phyloP scores from a whole-genome alignment of 306 rosid species.

The Cucurbita ficifolia region DNA sequence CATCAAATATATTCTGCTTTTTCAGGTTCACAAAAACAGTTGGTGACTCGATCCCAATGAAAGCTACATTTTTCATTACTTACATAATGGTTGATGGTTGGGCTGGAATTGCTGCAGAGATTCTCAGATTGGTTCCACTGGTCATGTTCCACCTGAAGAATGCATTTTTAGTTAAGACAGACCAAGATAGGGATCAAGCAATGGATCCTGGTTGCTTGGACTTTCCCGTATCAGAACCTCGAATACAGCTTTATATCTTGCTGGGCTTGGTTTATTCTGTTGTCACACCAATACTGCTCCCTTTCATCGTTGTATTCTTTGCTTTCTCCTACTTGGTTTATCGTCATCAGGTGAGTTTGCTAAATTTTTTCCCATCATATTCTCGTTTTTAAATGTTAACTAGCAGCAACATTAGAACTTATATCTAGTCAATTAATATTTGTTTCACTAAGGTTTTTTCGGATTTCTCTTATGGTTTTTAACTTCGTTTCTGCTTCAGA shows the following conservation, averaged over 20 bases:
- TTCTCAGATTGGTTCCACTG: slow-evolving; percentile 53
- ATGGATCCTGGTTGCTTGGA: slow-evolving; percentile 71
- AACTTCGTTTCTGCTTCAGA: not conserved
- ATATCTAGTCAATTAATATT: not conserved
- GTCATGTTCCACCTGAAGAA: slow-evolving; percentile 62
- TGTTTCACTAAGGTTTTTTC: not conserved
- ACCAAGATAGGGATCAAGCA: slow-evolving; percentile 56
- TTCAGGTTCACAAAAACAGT: slow-evolving; percentile 65
- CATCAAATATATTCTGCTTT: slow-evolving; percentile 9
- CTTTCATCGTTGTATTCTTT: slow-evolving; percentile 72
- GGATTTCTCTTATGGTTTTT: not conserved
- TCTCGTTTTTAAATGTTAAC: not conserved
- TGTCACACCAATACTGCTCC: slow-evolving; percentile 75
- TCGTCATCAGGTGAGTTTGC: slow-evolving; percentile 64
- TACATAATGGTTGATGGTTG: slow-evolving; percentile 90
- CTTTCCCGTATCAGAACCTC: slow-evolving; percentile 66
- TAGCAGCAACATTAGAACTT: not conserved
- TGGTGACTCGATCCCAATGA: slow-evolving; percentile 83
- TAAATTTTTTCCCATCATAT: not conserved
- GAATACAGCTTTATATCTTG: slow-evolving; percentile 73
- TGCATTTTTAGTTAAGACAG: slow-evolving; percentile 80
- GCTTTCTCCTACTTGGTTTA: slow-evolving; percentile 63
- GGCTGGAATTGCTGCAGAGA: slow-evolving; percentile 82
- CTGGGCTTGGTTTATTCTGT: slow-evolving; percentile 78
- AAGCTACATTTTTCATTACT: slow-evolving; percentile 90